A percentile compares a stretch with the other conserved stretches of the same genome.
phyloP scores from a whole-genome alignment of 106 monocot genomes.

The Amphibolis antarctica region DNA sequence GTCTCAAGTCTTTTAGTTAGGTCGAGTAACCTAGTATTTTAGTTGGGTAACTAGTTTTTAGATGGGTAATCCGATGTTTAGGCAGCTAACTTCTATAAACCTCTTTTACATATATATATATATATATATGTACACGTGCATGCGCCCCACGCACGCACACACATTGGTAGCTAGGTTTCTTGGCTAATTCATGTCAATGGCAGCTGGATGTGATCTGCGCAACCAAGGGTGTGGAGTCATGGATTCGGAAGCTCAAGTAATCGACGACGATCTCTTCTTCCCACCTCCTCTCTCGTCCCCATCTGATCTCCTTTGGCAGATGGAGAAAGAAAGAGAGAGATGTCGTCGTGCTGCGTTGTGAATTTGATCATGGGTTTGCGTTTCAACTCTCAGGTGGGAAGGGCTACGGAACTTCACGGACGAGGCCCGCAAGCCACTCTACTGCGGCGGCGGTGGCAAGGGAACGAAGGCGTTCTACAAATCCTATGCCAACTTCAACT shows the following conservation, averaged over 20 bases:
- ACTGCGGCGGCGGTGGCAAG: constrained; percentile 18
- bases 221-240: constrained; percentile 73
- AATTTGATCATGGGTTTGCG: no score
- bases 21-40: no score
- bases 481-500: constrained; percentile 57
- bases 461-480: constrained; percentile 63
- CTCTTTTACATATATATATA: no score
- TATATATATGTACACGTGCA: no score
- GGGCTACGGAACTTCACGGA: constrained; percentile 49
- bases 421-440: constrained; percentile 29
- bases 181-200: not conserved
- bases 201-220: constrained; percentile 86
- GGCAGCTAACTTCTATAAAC: no score
- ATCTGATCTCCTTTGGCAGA: not conserved
- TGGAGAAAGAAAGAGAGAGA: not conserved
- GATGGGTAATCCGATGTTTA: no score
- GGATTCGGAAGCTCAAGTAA: constrained; percentile 89
- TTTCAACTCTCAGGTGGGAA: constrained; percentile 42
- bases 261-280: no score
- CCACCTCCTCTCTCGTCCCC: not conserved
- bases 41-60: no score
- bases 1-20: no score
- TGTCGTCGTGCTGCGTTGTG: no score
- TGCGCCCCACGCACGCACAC: no score
- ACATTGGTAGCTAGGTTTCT: not conserved